Percentiles rank a stretch among this genome's conserved stretches.
Evolutionary conservation across 192 early-diverging fungal genomes (phyloP).

Genomic region (Gigaspora rosea): DNA sequence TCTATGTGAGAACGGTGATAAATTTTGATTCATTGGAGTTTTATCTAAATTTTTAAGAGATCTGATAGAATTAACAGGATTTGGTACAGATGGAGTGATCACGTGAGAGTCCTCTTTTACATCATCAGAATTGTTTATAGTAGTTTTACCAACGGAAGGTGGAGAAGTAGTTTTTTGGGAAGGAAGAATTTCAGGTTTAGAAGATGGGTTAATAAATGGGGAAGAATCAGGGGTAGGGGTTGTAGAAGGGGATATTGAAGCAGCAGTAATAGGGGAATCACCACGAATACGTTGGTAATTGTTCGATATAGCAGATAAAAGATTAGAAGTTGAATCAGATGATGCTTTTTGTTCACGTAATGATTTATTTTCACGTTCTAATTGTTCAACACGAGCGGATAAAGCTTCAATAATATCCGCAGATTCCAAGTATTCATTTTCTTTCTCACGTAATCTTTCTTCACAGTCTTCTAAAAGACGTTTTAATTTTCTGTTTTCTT

Average conservation of each 20-base stretch:
- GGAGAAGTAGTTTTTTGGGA: too few species aligned
- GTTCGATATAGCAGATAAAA: background rate
- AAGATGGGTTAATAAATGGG: background rate
- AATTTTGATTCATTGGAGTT: background rate
- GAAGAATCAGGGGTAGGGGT: background rate
- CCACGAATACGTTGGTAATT: slow-evolving; percentile 25
- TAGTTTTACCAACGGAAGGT: too few species aligned
- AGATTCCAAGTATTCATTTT: background rate
- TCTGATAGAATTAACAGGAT: too few species aligned
- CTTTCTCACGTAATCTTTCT: slow-evolving; percentile 3
- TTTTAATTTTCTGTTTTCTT: slow-evolving; percentile 22
- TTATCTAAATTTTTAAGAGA: too few species aligned
- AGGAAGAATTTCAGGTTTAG: background rate
- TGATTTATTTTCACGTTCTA: background rate
- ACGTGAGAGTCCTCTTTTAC: too few species aligned
- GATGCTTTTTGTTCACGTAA: background rate
- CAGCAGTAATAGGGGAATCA: background rate
- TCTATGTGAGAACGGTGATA: background rate
- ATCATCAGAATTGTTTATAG: too few species aligned
- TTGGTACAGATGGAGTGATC: too few species aligned
- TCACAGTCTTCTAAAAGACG: background rate
- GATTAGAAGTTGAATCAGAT: background rate
- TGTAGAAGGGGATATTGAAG: background rate
- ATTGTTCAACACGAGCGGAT: slow-evolving; percentile 12
- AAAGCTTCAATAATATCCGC: slow-evolving; percentile 20